Evolutionary conservation across 768 basidiomycete genomes (phyloP).

Genomic region (Stropharia rugosoannulata): DNA sequence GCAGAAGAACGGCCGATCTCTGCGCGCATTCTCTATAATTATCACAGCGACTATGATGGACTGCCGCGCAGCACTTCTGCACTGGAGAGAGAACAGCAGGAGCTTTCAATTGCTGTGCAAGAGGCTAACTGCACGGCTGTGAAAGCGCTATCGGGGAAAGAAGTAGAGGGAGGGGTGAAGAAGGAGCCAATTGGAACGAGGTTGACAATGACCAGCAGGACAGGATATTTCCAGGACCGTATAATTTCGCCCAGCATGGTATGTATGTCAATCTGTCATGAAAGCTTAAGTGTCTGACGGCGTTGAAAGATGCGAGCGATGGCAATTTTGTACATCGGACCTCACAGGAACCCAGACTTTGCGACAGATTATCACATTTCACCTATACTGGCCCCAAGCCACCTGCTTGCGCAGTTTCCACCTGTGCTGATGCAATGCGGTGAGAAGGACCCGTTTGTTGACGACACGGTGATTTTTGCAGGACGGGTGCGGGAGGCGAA

Average conservation of each 20-base stretch:
- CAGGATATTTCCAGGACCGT: slow-evolving; percentile 91
- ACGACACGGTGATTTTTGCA: slow-evolving; percentile 96
- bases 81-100: slow-evolving; percentile 49
- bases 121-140: slow-evolving; percentile 49
- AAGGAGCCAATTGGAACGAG: slow-evolving; percentile 78
- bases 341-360: slow-evolving; percentile 92
- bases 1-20: slow-evolving; percentile 78
- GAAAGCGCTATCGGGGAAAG: slow-evolving; percentile 30
- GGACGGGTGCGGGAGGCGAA: slow-evolving; percentile 96
- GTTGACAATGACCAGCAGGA: slow-evolving; percentile 93
- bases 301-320: slow-evolving; percentile 92
- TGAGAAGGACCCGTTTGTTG: slow-evolving; percentile 92
- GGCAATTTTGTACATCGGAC: slow-evolving; percentile 97
- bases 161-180: slow-evolving; percentile 27
- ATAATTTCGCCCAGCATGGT: slow-evolving; percentile 97
- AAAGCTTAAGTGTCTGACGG: slow-evolving; percentile 5
- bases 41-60: slow-evolving; percentile 27
- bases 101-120: slow-evolving; percentile 49
- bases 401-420: slow-evolving; percentile 89
- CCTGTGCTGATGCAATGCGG: slow-evolving; percentile 93
- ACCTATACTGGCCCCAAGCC: slow-evolving; percentile 84
- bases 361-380: slow-evolving; percentile 94
- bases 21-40: slow-evolving; percentile 68
- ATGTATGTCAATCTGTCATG: slow-evolving; percentile 24
- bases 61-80: slow-evolving; percentile 35